Conservation (phyloP, 805 yeast genomes). For the Saccharomycopsis babjevae region DNA sequence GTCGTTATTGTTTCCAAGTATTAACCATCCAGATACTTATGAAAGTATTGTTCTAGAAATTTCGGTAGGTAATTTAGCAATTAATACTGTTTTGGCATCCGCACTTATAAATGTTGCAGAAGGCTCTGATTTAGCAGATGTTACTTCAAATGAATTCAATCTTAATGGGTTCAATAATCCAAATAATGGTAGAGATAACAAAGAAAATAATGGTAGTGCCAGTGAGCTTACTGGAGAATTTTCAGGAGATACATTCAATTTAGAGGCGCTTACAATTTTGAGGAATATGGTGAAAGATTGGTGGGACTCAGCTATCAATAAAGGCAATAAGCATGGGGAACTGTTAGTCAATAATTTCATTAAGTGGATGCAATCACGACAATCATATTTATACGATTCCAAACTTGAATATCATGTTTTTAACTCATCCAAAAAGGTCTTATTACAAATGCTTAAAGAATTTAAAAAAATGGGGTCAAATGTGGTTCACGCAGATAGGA, state of each 20-base stretch:
- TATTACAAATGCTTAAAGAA: slow-evolving; percentile 52
- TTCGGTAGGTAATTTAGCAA: slow-evolving; percentile 65
- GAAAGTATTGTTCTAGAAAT: slow-evolving; percentile 71
- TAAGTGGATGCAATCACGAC: slow-evolving; percentile 73
- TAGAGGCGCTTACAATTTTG: slow-evolving; percentile 59
- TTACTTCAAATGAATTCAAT: slow-evolving; percentile 18
- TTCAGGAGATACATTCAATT: slow-evolving; percentile 76
- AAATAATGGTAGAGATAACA: slow-evolving; percentile 22
- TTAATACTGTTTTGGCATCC: slow-evolving; percentile 81
- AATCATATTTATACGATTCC: slow-evolving; percentile 66
- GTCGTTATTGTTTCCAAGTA: slow-evolving; percentile 56
- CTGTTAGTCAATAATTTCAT: slow-evolving; percentile 40
- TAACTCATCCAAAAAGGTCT: slow-evolving; percentile 72
- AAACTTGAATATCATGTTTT: slow-evolving; percentile 79
- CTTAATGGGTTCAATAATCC: neutral
- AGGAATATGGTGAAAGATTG: slow-evolving; percentile 71
- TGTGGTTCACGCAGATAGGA: slow-evolving; percentile 72
- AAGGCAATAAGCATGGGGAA: slow-evolving; percentile 36
- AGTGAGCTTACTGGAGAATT: slow-evolving; percentile 29
- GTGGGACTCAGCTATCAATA: slow-evolving; percentile 84
- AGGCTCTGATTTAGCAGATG: slow-evolving; percentile 64
- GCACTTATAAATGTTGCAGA: slow-evolving; percentile 79
- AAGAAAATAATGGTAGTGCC: slow-evolving; percentile 19
- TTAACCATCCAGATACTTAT: slow-evolving; percentile 72
- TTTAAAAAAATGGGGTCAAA: slow-evolving; percentile 70